phyloP scores from a whole-genome alignment of 768 basidiomycete species.

The Crucibulum laeve region DNA sequence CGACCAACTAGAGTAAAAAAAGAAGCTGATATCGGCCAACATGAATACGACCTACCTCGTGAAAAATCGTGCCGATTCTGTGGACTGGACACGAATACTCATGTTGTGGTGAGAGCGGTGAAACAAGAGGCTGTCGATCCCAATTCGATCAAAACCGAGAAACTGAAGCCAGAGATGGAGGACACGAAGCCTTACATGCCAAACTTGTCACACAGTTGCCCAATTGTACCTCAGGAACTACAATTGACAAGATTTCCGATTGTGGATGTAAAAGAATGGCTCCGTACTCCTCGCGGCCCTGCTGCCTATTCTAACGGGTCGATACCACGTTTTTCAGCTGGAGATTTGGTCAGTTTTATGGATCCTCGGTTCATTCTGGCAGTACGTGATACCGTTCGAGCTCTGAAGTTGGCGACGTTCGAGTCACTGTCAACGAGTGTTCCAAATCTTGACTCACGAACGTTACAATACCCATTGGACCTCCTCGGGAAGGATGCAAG shows the following conservation, averaged over 20 bases:
- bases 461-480: conserved; percentile 19
- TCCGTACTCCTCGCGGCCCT: background rate
- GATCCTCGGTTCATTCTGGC: conserved; percentile 29
- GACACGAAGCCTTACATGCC: background rate
- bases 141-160: background rate
- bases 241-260: conserved; percentile 24
- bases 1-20: conserved; percentile 2
- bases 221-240: conserved; percentile 16
- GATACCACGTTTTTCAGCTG: too few species aligned
- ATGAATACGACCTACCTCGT: conserved; percentile 1
- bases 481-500: conserved; percentile 18
- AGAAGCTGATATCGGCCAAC: conserved; percentile 2
- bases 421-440: background rate
- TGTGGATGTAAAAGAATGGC: conserved; percentile 15
- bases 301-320: background rate
- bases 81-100: conserved; percentile 20
- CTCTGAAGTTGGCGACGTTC: conserved; percentile 23
- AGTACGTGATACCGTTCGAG: conserved; percentile 19
- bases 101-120: conserved; percentile 13
- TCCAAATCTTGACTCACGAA: conserved; percentile 1
- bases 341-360: conserved; percentile 19
- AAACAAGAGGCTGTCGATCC: conserved; percentile 12
- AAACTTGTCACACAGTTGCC: conserved; percentile 11
- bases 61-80: conserved; percentile 27
- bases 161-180: background rate